These are phyloP conservation scores for Yarrowia yakushimensis DNA, from an alignment of 805 yeast species.

Conservation along the genomic window DNA sequence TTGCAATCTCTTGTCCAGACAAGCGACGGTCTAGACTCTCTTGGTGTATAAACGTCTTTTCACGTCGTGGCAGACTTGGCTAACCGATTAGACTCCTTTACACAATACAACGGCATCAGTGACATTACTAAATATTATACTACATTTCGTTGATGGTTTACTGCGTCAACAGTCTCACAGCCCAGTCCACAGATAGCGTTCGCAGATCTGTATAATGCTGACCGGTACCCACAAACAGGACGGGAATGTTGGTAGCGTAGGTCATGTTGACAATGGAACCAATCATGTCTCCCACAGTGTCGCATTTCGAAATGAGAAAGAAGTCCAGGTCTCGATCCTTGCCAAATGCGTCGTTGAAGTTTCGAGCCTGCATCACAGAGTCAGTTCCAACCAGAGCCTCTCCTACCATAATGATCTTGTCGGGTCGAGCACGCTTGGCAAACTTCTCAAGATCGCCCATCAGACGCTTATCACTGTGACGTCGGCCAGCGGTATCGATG, in stretches of 20 bases:
- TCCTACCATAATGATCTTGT: slow-evolving; percentile 96
- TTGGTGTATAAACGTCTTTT: neutral
- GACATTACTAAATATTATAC: neutral
- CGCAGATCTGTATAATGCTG: slow-evolving; percentile 94
- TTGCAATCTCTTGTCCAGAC: neutral
- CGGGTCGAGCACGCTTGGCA: slow-evolving; percentile 93
- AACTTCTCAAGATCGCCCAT: slow-evolving; percentile 95
- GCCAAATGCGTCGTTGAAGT: slow-evolving; percentile 92
- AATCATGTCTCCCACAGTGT: slow-evolving; percentile 93
- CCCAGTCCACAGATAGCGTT: slow-evolving; percentile 86
- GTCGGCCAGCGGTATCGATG: slow-evolving; percentile 96
- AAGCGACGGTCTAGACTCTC: neutral
- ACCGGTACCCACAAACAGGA: slow-evolving; percentile 92
- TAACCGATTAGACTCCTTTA: no score
- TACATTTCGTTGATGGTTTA: slow-evolving; percentile 32
- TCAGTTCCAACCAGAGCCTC: slow-evolving; percentile 98
- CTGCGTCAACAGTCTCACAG: slow-evolving; percentile 77
- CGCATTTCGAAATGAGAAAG: slow-evolving; percentile 90
- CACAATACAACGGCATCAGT: neutral
- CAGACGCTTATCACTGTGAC: slow-evolving; percentile 88
- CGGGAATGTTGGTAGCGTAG: slow-evolving; percentile 92
- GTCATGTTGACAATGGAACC: slow-evolving; percentile 98
- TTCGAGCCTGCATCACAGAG: slow-evolving; percentile 90
- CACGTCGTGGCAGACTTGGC: neutral
- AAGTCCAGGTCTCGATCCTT: slow-evolving; percentile 76